Base-by-base conservation (phyloP, 495 filamentous ascomycete species). In the Hypoxylon rickii region DNA sequence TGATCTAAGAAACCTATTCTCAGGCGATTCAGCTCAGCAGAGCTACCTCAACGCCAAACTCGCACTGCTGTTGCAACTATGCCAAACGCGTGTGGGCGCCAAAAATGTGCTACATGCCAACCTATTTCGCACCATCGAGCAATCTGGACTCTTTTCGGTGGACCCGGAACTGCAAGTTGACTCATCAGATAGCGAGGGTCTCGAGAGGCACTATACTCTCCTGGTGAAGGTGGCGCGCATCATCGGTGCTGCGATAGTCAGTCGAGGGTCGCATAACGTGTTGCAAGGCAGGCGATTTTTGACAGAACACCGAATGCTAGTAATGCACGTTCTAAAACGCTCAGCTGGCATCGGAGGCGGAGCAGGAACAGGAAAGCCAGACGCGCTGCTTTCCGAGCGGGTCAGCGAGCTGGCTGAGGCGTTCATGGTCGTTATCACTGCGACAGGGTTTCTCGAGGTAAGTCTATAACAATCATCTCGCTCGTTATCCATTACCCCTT, bases 301-400 rank as follows among this genome's bases (percentile, higher is more conserved):
- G 44, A 71, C 76, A 16, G 88, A 93, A 56, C 92, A 96, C 67
- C 76, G 94, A 47, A 79, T 83, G 52, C 78, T 88, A 55, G 87
- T 96, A 53, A 83, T 95, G 55, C 86, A 90, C 15, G 84, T 95
- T n/a, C 89, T 97, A 65, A 99, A 99, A 72, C 80, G 90, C 39
- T 87, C 87, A 66, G 90, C 89, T 1, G 87, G 86, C 32, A 89
- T 96, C 52, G 90, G 90, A 2, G 78, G 78, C 48, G 59, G 44
- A 45, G 50, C 31, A 18, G 64, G 44, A 45, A 48, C 31, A 18
- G 64, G 36, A 39, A 70, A 54, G 50, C 53, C 55, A 61, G 70
- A 72, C 51, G 60, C 56, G 18, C 43, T 32, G 43, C 68, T 80
- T 13, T 74, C 77, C 43, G 74, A 76, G 29, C 70, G 70, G 55